Evolutionary conservation across 805 yeast genomes (phyloP), one percentile per base, ranked within the genome.

Genomic region (Candida sphagnicola): DNA sequence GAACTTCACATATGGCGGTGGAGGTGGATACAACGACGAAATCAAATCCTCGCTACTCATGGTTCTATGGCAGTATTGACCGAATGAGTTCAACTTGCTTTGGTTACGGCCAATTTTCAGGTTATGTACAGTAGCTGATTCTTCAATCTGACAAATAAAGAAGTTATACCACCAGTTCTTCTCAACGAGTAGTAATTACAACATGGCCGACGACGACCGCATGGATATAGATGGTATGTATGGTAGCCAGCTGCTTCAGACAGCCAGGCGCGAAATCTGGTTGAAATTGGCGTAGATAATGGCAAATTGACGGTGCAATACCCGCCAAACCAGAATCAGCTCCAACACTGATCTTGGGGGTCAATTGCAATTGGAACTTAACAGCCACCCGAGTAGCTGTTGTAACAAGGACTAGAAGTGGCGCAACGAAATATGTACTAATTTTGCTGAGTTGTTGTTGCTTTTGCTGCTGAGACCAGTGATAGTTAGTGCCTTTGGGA

Each of bases 11-110:
- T 78, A 87, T 6, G 85, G 85, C 6, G 99, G 99, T 2, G 99
- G 98, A 1, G 95, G 95, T 2, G 99, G 99, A 49, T 86, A 93
- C 30, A 91, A 70, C 5, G 96, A 79, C 12, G 96, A 55, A 39
- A 69, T 67, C 39, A 67, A 49, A 36, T 68, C 70, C 31, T 59
- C 69, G 23, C 24, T 41, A 17, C 23, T 28, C 30, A 34, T 26
- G 14, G 31, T 11, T 6, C 11, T 35, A 28, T 23, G 11, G n/a
- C n/a, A n/a, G n/a, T n/a, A n/a, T n/a, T n/a, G n/a, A n/a, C n/a
- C n/a, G n/a, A 21, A 21, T 10, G 10, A 21, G 24, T 21, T 6
- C 24, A 21, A 21, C 24, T n/a, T 21, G 24, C 24, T 21, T 21
- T 21, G 24, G 24, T 10, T 6, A 21, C 10, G 6, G 24, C 24